Evolutionary conservation across 768 basidiomycete species (phyloP).

Genomic region (Leccinum subtestaceum): DNA sequence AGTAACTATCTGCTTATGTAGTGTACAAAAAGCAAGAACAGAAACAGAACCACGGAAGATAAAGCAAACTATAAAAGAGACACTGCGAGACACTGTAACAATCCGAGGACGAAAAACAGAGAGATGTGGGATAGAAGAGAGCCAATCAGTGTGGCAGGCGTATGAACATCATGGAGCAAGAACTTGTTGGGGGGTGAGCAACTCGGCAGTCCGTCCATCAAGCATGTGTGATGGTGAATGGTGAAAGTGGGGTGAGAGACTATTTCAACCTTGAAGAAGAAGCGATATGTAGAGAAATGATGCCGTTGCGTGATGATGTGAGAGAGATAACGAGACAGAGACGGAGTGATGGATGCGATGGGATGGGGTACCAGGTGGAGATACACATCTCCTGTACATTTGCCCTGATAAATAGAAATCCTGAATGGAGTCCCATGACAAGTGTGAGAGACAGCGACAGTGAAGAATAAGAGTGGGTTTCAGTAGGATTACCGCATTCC

Average conservation of each 20-base stretch:
- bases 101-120: slow-evolving; percentile 16
- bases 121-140: slow-evolving; percentile 12
- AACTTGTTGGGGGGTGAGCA: slow-evolving; percentile 15
- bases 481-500: slow-evolving; percentile 21
- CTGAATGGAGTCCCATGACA: slow-evolving; percentile 29
- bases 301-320: slow-evolving; percentile 30
- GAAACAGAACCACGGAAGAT: slow-evolving; percentile 22
- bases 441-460: slow-evolving; percentile 18
- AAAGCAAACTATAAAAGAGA: slow-evolving; percentile 19
- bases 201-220: slow-evolving; percentile 21
- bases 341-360: slow-evolving; percentile 24
- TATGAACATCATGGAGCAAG: slow-evolving; percentile 14
- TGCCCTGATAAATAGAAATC: slow-evolving; percentile 35
- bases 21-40: slow-evolving; percentile 34
- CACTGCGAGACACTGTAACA: slow-evolving; percentile 16
- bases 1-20: slow-evolving; percentile 47
- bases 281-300: slow-evolving; percentile 25
- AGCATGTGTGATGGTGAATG: slow-evolving; percentile 17
- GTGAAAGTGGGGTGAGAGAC: slow-evolving; percentile 8
- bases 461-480: slow-evolving; percentile 16
- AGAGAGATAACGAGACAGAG: slow-evolving; percentile 20
- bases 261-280: slow-evolving; percentile 18
- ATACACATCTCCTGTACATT: slow-evolving; percentile 28
- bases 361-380: slow-evolving; percentile 25
- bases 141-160: slow-evolving; percentile 9